A percentile compares a stretch with the other conserved stretches of the same genome.
These are phyloP conservation scores for Eucalyptus polybractea DNA, from an alignment of 345 rosid genomes.

Conservation along the genomic window DNA sequence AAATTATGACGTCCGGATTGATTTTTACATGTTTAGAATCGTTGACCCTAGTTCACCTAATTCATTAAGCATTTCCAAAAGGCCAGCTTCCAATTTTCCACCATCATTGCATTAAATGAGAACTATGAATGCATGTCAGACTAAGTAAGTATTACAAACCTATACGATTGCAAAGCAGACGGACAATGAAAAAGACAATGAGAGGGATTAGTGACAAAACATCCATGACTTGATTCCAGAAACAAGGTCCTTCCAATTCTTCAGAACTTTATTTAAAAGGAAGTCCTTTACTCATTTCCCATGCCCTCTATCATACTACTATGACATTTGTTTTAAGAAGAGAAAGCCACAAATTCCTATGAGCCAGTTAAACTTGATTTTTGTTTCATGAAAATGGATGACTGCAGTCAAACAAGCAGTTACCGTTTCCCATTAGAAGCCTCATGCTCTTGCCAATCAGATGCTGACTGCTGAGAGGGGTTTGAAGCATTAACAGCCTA, in stretches of 20 bases:
- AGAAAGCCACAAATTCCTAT: not conserved
- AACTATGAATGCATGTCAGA: not conserved
- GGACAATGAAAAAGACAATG: not conserved
- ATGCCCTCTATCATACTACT: not conserved
- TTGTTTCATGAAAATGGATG: not conserved
- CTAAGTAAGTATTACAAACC: not conserved
- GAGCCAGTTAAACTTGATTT: not conserved
- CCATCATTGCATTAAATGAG: not conserved
- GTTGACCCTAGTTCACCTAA: not conserved
- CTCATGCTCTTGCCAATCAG: constrained; percentile 95
- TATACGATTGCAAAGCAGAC: not conserved
- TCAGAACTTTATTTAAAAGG: not conserved
- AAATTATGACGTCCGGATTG: not conserved
- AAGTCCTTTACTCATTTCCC: not conserved
- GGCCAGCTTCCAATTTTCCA: not conserved
- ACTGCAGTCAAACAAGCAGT: not conserved
- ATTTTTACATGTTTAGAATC: not conserved
- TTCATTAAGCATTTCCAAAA: not conserved
- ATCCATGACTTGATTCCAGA: not conserved
- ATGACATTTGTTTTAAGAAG: not conserved
- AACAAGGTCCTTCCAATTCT: not conserved
- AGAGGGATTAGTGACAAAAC: not conserved
- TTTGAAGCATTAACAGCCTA: constrained; percentile 19
- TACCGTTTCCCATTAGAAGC: constrained; percentile 89
- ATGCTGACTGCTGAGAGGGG: constrained; percentile 35